Conservation (phyloP, 352 stramenopile genomes). For the Lagenidium sp. region DNA sequence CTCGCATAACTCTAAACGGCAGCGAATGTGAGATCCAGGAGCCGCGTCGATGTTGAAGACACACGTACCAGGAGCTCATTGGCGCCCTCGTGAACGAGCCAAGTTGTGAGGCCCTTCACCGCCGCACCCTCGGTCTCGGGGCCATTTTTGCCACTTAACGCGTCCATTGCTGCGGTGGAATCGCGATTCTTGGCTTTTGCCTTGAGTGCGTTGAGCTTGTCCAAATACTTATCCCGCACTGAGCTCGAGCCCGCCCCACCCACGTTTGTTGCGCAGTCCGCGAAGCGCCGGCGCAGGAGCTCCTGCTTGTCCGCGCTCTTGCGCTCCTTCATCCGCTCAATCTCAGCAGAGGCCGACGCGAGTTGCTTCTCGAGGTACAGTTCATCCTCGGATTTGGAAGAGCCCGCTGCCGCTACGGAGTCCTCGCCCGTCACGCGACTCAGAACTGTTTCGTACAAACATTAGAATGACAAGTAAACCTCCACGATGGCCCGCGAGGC, state of each 20-base stretch:
- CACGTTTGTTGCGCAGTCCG: background rate
- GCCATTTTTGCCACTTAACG: constrained; percentile 5
- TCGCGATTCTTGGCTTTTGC: constrained; percentile 33
- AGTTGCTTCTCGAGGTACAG: constrained; percentile 50
- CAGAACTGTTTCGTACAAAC: constrained; percentile 25
- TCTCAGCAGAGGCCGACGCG: constrained; percentile 23
- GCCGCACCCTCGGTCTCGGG: background rate
- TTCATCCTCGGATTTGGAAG: constrained; percentile 35
- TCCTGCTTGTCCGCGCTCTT: constrained; percentile 15
- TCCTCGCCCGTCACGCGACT: constrained; percentile 33
- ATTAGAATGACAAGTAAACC: background rate
- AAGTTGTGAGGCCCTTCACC: constrained; percentile 46
- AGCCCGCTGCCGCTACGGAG: constrained; percentile 8
- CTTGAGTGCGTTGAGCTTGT: constrained; percentile 64
- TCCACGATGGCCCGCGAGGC: background rate
- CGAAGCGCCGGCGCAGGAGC: constrained; percentile 12
- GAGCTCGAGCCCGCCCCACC: constrained; percentile 9
- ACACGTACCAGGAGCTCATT: constrained; percentile 54
- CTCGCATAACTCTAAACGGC: constrained; percentile 45
- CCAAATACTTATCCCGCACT: constrained; percentile 62
- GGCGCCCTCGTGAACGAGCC: constrained; percentile 58
- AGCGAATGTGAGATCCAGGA: background rate
- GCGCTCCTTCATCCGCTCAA: constrained; percentile 20
- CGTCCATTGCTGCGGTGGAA: constrained; percentile 14
- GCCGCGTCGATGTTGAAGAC: background rate